A percentile compares a stretch with the other conserved stretches of the same genome.
Evolutionary conservation across 179 eudicot genomes (phyloP).

Genomic region (Corrigiola litoralis): DNA sequence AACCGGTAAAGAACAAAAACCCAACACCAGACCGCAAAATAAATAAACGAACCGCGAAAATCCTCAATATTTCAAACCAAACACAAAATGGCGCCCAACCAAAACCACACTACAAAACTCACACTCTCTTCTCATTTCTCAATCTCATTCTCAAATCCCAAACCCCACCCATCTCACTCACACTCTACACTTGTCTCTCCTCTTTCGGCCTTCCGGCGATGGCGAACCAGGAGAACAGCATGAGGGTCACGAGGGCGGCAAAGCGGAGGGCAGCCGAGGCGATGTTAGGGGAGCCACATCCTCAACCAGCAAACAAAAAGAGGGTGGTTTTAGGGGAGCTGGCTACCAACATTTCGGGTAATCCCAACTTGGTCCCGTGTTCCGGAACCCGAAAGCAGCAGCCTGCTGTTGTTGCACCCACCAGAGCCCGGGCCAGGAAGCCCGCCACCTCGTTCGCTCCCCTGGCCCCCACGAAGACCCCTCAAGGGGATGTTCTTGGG

Average conservation of each 20-base stretch:
- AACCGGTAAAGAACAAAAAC: too few species aligned
- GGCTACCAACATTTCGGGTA: constrained; percentile 19
- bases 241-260: constrained; percentile 59
- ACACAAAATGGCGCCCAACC: constrained; percentile 22
- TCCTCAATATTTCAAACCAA: background rate
- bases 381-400: background rate
- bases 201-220: constrained; percentile 15
- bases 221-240: constrained; percentile 64
- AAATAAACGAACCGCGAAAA: constrained; percentile 4
- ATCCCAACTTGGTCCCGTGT: constrained; percentile 1
- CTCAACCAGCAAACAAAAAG: constrained; percentile 28
- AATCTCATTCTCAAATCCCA: background rate
- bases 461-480: constrained; percentile 15
- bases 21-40: background rate
- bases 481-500: constrained; percentile 29
- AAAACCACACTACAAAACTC: constrained; percentile 10
- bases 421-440: constrained; percentile 10
- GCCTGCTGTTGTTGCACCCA: too few species aligned
- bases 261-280: constrained; percentile 50
- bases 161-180: background rate
- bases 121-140: background rate
- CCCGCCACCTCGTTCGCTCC: background rate
- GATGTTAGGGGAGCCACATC: background rate
- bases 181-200: constrained; percentile 3
- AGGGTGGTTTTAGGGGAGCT: constrained; percentile 29